Conservation (phyloP, 495 filamentous ascomycete genomes). For the Glonium stellatum region DNA sequence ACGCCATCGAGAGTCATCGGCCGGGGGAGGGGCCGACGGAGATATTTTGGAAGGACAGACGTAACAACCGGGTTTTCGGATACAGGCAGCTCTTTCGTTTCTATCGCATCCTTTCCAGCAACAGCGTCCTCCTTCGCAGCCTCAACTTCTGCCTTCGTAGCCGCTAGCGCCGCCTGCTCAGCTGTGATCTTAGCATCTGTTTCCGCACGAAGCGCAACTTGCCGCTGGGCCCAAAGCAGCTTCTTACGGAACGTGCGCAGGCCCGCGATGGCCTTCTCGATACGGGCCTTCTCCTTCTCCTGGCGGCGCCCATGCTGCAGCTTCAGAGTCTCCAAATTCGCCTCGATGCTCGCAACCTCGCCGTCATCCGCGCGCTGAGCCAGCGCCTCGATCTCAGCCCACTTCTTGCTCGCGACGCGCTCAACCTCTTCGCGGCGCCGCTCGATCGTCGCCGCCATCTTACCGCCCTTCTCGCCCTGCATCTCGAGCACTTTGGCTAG, state of each 20-base stretch:
- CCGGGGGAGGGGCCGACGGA: neutral
- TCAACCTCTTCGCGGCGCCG: neutral
- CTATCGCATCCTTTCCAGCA: too few species aligned
- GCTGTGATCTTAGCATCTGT: too few species aligned
- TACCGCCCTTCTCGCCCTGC: conserved; percentile 36
- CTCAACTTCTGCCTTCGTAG: neutral
- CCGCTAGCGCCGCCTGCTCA: neutral
- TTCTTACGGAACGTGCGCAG: neutral
- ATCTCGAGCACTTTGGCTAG: conserved; percentile 67
- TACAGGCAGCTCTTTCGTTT: neutral
- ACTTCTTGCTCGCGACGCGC: conserved; percentile 33
- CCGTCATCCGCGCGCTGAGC: conserved; percentile 33
- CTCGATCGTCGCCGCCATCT: conserved; percentile 16
- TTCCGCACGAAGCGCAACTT: neutral
- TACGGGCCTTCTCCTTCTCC: conserved; percentile 17
- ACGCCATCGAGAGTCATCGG: conserved; percentile 34
- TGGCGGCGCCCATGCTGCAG: conserved; percentile 11
- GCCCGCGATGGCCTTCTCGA: conserved; percentile 1
- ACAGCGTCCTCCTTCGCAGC: neutral
- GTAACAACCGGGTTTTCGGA: neutral
- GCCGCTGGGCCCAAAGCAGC: neutral
- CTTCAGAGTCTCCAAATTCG: conserved; percentile 34
- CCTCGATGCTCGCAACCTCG: conserved; percentile 33
- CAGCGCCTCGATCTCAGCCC: conserved; percentile 38
- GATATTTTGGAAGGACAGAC: conserved; percentile 1